phyloP scores from a whole-genome alignment of 2,329 filamentous ascomycete genomes.

The Trichoderma koningiopsis region DNA sequence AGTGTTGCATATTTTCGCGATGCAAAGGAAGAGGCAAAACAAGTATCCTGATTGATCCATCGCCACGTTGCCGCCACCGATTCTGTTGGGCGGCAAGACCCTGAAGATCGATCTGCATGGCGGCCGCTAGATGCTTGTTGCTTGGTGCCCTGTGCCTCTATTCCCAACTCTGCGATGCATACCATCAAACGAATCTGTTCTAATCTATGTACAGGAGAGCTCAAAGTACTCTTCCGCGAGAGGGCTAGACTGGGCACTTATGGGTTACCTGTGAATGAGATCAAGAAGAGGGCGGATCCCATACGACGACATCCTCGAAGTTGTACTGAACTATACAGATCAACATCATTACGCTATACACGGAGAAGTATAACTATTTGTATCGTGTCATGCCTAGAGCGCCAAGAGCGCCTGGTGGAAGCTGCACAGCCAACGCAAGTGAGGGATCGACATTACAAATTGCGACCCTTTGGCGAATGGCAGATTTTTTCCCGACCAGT shows the following conservation, averaged over 20 bases:
- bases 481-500: neutral
- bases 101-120: conserved; percentile 8
- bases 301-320: neutral
- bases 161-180: neutral
- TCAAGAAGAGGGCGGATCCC: neutral
- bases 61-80: conserved; percentile 2
- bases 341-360: neutral
- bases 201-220: neutral
- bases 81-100: neutral
- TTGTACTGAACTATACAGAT: neutral
- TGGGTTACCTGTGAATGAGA: neutral
- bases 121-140: neutral
- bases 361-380: neutral
- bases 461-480: neutral
- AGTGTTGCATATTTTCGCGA: neutral
- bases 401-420: neutral
- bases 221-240: neutral
- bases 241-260: neutral
- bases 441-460: neutral
- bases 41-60: neutral
- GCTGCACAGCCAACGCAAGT: neutral
- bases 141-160: neutral
- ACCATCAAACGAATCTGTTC: neutral
- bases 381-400: neutral
- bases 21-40: neutral